phyloP scores from a whole-genome alignment of 1,284 basidiomycete species.

The Phaffia rhodozyma region DNA sequence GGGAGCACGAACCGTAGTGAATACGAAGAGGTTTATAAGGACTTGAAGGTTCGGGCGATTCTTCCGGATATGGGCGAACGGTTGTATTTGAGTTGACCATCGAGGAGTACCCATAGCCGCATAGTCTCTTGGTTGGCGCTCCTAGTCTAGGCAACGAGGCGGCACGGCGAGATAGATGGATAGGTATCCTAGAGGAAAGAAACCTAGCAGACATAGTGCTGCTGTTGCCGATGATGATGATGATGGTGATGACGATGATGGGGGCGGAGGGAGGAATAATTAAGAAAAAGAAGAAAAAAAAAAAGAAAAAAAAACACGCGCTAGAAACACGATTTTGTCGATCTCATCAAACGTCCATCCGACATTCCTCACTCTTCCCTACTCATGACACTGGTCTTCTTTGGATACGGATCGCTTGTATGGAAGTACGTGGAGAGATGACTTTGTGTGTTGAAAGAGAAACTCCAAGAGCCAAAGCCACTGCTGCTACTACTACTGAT shows the following conservation, averaged over 20 bases:
- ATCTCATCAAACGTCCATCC: neutral
- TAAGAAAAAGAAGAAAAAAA: too few species aligned
- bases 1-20: neutral
- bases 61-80: neutral
- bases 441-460: too few species aligned
- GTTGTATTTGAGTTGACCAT: neutral
- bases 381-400: constrained; percentile 46
- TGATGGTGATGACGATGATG: too few species aligned
- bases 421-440: constrained; percentile 42
- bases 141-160: too few species aligned
- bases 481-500: too few species aligned
- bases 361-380: neutral
- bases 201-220: too few species aligned
- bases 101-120: neutral
- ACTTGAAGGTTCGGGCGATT: neutral
- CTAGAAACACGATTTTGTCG: neutral
- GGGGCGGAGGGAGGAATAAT: too few species aligned
- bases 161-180: too few species aligned
- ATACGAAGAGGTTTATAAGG: neutral
- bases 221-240: too few species aligned
- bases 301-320: neutral
- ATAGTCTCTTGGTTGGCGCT: too few species aligned
- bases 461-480: too few species aligned
- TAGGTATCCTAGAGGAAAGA: too few species aligned
- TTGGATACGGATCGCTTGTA: constrained; percentile 69